Conservation (phyloP, 228 moss, liverwort and hornwort genomes). For the Sphagnum fallax region DNA sequence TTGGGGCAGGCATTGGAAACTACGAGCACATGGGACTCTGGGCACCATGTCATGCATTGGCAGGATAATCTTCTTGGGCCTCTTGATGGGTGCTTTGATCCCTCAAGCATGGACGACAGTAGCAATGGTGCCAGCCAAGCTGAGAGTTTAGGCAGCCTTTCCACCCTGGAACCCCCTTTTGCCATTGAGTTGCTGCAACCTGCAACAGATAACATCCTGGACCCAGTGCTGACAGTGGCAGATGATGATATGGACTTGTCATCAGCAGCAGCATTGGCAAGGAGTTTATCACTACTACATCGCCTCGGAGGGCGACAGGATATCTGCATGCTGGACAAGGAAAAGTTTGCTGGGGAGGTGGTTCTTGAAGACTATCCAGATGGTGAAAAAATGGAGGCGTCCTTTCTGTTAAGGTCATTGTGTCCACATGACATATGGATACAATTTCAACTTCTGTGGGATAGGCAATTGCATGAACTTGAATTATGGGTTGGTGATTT, state of each 20-base stretch:
- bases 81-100: constrained; percentile 15
- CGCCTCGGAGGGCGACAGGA: constrained; percentile 8
- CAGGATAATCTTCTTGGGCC: constrained; percentile 15
- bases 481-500: constrained; percentile 69
- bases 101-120: constrained; percentile 19
- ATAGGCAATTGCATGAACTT: constrained; percentile 35
- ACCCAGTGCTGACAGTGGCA: constrained; percentile 27
- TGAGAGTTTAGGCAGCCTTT: constrained; percentile 26
- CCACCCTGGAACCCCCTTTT: constrained; percentile 43
- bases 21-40: constrained; percentile 31
- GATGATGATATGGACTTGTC: constrained; percentile 27
- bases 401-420: constrained; percentile 61
- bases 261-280: constrained; percentile 35
- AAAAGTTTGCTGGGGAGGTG: constrained; percentile 47
- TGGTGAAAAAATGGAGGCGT: constrained; percentile 65
- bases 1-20: constrained; percentile 28
- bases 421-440: constrained; percentile 63
- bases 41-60: constrained; percentile 37
- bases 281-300: constrained; percentile 24
- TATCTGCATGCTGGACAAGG: constrained; percentile 22
- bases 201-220: constrained; percentile 23
- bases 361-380: constrained; percentile 58
- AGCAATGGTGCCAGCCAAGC: constrained; percentile 26
- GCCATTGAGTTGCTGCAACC: constrained; percentile 54
- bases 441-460: constrained; percentile 63